These are phyloP conservation scores for Mortierella sp. DNA, from an alignment of 371 early-diverging fungal genomes.

Conservation along the genomic window DNA sequence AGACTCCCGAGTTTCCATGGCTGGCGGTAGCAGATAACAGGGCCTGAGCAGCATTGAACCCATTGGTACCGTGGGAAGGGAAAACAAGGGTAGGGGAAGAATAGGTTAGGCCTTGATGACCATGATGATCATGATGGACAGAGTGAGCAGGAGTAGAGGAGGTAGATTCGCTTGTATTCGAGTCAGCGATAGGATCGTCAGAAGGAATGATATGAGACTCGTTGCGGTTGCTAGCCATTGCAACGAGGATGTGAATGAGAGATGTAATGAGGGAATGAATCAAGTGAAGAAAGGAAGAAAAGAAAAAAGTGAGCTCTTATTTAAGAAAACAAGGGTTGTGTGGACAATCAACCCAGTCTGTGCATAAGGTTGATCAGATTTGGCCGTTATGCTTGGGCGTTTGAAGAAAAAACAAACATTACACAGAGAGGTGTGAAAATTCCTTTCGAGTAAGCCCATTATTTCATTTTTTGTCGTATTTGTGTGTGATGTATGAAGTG, in stretches of 20 bases:
- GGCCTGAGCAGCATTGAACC: not conserved
- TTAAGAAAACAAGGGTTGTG: not conserved
- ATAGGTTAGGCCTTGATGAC: not conserved
- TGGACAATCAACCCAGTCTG: too few species aligned
- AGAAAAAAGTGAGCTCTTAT: too few species aligned
- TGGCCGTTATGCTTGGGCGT: too few species aligned
- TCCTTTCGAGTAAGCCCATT: too few species aligned
- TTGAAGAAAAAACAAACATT: too few species aligned
- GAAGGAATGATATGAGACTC: not conserved
- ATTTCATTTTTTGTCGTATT: too few species aligned
- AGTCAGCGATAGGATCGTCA: not conserved
- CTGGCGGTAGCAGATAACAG: slow-evolving; percentile 4
- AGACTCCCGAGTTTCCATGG: slow-evolving; percentile 11
- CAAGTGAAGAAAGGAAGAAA: not conserved
- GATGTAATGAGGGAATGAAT: not conserved
- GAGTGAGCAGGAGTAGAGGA: slow-evolving; percentile 1
- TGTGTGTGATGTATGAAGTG: too few species aligned
- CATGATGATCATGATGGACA: too few species aligned
- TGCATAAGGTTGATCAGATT: too few species aligned
- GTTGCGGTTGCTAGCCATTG: slow-evolving; percentile 7
- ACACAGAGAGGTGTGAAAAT: too few species aligned
- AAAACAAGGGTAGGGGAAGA: not conserved
- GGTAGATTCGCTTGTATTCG: not conserved
- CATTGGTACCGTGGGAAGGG: not conserved
- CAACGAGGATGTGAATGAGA: slow-evolving; percentile 5